Conservation (phyloP, 2,329 filamentous ascomycete genomes). For the Neonectria coccinea region DNA sequence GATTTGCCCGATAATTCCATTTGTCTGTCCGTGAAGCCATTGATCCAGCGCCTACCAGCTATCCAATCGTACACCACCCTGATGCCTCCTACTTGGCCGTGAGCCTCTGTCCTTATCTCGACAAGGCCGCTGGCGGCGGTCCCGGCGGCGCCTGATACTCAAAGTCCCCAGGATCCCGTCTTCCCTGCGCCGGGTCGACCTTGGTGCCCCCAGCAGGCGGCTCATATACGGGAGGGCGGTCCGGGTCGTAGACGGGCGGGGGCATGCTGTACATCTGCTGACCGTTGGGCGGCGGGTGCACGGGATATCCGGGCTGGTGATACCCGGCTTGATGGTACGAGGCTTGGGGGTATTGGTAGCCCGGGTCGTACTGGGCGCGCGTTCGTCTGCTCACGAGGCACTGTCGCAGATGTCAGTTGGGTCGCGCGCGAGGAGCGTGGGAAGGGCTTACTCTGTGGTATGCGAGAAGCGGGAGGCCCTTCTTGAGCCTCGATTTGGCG, state of each 20-base stretch:
- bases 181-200: slow-evolving; percentile 63
- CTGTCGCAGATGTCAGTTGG: slow-evolving; percentile 46
- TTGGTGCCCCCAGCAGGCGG: slow-evolving; percentile 64
- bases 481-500: slow-evolving; percentile 73
- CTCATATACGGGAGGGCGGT: slow-evolving; percentile 67
- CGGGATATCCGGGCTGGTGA: slow-evolving; percentile 50
- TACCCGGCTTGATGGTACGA: slow-evolving; percentile 39
- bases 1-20: slow-evolving; percentile 11
- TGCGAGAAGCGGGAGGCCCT: slow-evolving; percentile 71
- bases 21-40: slow-evolving; percentile 16
- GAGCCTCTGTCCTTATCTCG: slow-evolving; percentile 3
- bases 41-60: slow-evolving; percentile 9
- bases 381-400: slow-evolving; percentile 64
- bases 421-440: slow-evolving; percentile 3
- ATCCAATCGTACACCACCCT: slow-evolving; percentile 15
- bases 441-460: slow-evolving; percentile 73
- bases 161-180: slow-evolving; percentile 30
- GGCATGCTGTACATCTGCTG: slow-evolving; percentile 54
- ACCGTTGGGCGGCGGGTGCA: slow-evolving; percentile 52
- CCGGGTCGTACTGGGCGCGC: slow-evolving; percentile 61
- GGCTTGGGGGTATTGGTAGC: slow-evolving; percentile 58
- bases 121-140: slow-evolving; percentile 52
- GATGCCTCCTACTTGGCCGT: neutral
- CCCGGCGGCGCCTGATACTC: slow-evolving; percentile 59
- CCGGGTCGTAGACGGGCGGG: slow-evolving; percentile 69